phyloP scores from a whole-genome alignment of 768 basidiomycete genomes.

The Macrolepiota dolichaula region DNA sequence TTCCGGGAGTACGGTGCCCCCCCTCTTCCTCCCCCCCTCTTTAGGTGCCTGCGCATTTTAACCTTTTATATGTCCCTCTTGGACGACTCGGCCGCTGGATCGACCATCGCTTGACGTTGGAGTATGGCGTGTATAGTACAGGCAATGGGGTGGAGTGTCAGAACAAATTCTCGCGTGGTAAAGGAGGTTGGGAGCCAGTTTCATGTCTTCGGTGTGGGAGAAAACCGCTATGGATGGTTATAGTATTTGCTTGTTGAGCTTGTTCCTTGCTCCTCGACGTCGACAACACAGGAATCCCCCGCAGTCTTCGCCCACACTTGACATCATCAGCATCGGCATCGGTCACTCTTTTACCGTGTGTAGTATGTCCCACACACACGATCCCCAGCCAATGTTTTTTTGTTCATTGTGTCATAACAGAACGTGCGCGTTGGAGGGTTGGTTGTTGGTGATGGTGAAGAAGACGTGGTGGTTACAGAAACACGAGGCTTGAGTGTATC shows the following conservation, averaged over 20 bases:
- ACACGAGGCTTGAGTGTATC: constrained; percentile 1
- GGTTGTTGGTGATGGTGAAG: not conserved
- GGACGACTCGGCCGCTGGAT: not conserved
- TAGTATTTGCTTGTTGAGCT: not conserved
- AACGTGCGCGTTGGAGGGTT: too few relatives aligned
- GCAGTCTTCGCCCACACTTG: not conserved
- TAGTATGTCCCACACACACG: not conserved
- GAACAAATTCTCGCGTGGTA: not conserved
- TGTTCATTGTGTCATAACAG: not conserved
- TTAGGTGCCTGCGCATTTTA: not conserved
- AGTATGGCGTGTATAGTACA: not conserved
- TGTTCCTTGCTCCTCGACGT: not conserved
- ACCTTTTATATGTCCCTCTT: not conserved
- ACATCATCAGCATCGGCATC: not conserved
- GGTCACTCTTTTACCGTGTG: not conserved
- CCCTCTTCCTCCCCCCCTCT: too few relatives aligned
- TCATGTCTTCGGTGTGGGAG: constrained; percentile 2
- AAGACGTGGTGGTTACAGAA: constrained; percentile 3
- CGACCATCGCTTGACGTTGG: not conserved
- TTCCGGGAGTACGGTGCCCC: not conserved
- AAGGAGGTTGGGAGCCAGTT: not conserved
- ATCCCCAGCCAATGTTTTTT: not conserved
- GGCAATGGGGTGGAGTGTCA: not conserved
- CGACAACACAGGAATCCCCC: not conserved
- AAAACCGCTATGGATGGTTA: not conserved